Conservation (phyloP, 2,329 filamentous ascomycete genomes). For the Sordariomycetes sp. region DNA sequence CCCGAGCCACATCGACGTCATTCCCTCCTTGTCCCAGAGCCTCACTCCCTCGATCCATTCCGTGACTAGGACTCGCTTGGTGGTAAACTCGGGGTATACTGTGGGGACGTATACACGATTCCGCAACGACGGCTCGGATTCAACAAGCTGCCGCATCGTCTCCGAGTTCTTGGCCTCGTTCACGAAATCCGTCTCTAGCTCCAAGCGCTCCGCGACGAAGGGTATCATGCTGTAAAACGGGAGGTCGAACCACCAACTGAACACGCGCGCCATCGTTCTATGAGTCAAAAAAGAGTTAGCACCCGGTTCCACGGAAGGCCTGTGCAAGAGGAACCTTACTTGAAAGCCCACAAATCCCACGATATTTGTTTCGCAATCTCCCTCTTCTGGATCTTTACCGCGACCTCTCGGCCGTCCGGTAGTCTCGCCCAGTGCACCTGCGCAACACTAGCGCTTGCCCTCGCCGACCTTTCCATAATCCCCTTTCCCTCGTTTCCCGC, state of each 20-base stretch:
- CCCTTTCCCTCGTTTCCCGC: conserved; percentile 57
- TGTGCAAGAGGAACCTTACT: conserved; percentile 35
- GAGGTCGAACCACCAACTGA: conserved; percentile 84
- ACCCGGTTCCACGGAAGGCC: not conserved
- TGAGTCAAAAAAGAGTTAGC: not conserved
- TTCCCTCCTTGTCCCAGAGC: conserved; percentile 81
- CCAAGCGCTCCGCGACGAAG: conserved; percentile 84
- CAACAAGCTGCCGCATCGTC: conserved; percentile 69
- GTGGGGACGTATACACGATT: conserved; percentile 80
- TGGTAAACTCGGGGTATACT: conserved; percentile 73
- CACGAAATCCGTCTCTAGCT: conserved; percentile 87
- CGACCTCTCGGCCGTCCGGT: conserved; percentile 79
- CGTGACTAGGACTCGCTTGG: conserved; percentile 76
- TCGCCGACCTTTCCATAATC: conserved; percentile 47
- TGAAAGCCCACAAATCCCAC: conserved; percentile 95
- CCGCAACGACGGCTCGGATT: conserved; percentile 62
- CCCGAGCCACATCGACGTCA: conserved; percentile 69
- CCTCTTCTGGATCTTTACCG: conserved; percentile 91
- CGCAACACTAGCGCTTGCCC: conserved; percentile 82
- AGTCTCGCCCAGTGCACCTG: conserved; percentile 93
- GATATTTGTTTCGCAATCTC: conserved; percentile 86
- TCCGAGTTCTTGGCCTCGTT: conserved; percentile 86
- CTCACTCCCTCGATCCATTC: conserved; percentile 97
- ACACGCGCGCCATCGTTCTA: conserved; percentile 69
- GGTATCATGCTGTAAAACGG: conserved; percentile 85